Evolutionary conservation across 257 asterid genomes (phyloP), one percentile per base, ranked within the genome.

Genomic region (Ilex asprella): DNA sequence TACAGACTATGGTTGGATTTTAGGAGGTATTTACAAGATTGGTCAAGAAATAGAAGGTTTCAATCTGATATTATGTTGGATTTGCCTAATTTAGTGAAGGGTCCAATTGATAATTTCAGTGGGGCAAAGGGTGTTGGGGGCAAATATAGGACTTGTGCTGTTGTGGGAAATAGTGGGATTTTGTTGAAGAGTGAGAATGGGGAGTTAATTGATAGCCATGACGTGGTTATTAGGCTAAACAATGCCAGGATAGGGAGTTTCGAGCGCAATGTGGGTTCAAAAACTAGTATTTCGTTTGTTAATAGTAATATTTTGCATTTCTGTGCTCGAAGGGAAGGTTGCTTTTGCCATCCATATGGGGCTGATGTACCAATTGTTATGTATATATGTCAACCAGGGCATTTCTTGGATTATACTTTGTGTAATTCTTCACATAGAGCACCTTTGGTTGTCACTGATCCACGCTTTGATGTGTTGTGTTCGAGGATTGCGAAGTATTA

Each of bases 151-250:
- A 83, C 85, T 60, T 93, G 99, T 60, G 97, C 99, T 9, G 94
- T 93, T 55, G 97, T 93, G 46, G 99, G 99, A 6, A 93, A 93
- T 53, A 93, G 99, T 69, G 99, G 99, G 66, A 84, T 93, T 62
- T 59, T 93, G 31, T 64, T 93, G 75, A 81, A 82, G 47, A 73
- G 60, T 13, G 79, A 65, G 43, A 58, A 78, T 52, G 99, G 99
- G 2, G 63, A 67, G 61, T 10, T 75, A 49, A 87, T 93, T 41
- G 99, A 93, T 59, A 61, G 83, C 56, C 95, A 93, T 35, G 96
- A 89, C 54, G 78, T 69, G 2, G 99, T 93, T 55, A 82, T 93
- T 52, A 83, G 99, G 16, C 61, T 93, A 64, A 93, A 93, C 83
- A 93, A 93, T 39, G 99, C 99, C 0, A 71, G 88, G 47, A 89